phyloP scores from a whole-genome alignment of 148 eudicot species.

The Amaranthus cruentus region DNA sequence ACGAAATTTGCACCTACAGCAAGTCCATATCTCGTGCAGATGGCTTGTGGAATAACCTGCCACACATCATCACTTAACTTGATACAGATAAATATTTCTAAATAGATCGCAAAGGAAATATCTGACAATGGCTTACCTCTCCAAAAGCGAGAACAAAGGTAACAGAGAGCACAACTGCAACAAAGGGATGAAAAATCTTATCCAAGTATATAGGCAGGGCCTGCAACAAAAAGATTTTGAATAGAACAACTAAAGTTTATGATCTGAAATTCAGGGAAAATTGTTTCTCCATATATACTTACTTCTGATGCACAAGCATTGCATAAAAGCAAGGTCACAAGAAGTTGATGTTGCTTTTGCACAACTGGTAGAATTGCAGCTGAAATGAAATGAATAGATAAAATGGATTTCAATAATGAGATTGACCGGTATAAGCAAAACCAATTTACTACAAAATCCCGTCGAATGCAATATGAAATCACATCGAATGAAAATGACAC shows the following conservation, averaged over 20 bases:
- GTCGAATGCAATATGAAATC: background rate
- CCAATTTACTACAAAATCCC: background rate
- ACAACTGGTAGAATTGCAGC: slow-evolving; percentile 92
- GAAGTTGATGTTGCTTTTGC: slow-evolving; percentile 96
- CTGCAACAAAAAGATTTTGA: slow-evolving; percentile 36
- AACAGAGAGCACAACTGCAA: slow-evolving; percentile 90
- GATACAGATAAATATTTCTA: background rate
- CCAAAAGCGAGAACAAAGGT: slow-evolving; percentile 97
- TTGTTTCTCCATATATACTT: slow-evolving; percentile 10
- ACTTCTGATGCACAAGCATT: slow-evolving; percentile 99
- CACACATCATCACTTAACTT: background rate
- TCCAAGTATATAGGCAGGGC: slow-evolving; percentile 89
- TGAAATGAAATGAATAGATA: slow-evolving; percentile 29
- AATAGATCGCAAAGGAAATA: background rate
- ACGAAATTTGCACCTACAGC: slow-evolving; percentile 90
- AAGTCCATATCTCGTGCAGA: slow-evolving; percentile 88
- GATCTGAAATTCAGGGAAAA: background rate
- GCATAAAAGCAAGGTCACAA: slow-evolving; percentile 86
- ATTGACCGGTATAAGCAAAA: background rate
- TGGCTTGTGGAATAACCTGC: slow-evolving; percentile 94
- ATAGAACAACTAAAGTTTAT: slow-evolving; percentile 1
- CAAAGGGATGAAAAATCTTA: slow-evolving; percentile 72
- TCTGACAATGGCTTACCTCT: slow-evolving; percentile 43
- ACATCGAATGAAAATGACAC: background rate
- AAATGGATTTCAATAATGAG: background rate